These are phyloP conservation scores for Lentinus tigrinus DNA, from an alignment of 768 basidiomycete species.

Conservation along the genomic window DNA sequence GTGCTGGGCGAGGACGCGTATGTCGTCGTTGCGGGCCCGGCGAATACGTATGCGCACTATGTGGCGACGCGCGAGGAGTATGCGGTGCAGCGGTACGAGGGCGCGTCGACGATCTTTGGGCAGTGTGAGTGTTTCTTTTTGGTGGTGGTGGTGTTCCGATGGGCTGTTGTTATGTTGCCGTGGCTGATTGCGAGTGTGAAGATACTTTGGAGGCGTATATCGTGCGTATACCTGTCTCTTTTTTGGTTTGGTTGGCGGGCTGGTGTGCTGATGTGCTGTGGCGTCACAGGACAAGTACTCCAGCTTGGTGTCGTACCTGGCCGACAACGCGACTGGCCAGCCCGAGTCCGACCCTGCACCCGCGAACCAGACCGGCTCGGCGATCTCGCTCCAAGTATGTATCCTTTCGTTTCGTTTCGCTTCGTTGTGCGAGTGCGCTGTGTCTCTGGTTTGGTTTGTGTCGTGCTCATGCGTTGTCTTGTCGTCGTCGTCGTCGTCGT, in stretches of 20 bases:
- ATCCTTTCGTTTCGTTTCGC: too few species aligned
- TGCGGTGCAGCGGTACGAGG: slow-evolving; percentile 74
- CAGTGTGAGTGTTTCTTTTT: slow-evolving; percentile 42
- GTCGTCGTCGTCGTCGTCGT: too few species aligned
- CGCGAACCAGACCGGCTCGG: slow-evolving; percentile 58
- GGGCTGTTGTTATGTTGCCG: background rate
- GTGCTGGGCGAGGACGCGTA: slow-evolving; percentile 67
- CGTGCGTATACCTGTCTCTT: too few species aligned
- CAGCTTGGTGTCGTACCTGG: slow-evolving; percentile 62
- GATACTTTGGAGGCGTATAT: slow-evolving; percentile 81
- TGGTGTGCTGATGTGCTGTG: background rate
- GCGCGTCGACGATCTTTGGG: slow-evolving; percentile 78
- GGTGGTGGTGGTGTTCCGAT: background rate
- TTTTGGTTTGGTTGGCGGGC: too few species aligned
- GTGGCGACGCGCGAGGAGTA: slow-evolving; percentile 75
- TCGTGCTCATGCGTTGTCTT: too few species aligned
- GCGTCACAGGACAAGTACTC: slow-evolving; percentile 60
- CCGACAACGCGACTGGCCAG: slow-evolving; percentile 43
- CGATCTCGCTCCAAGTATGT: slow-evolving; percentile 66
- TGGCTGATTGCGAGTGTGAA: slow-evolving; percentile 25
- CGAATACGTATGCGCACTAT: slow-evolving; percentile 78
- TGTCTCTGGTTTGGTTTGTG: too few species aligned
- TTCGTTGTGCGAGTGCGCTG: too few species aligned
- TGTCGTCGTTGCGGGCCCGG: slow-evolving; percentile 79
- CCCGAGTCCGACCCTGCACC: slow-evolving; percentile 67